Base-by-base conservation (phyloP, 2,329 filamentous ascomycete genomes). In the Paecilomyces sp. region DNA sequence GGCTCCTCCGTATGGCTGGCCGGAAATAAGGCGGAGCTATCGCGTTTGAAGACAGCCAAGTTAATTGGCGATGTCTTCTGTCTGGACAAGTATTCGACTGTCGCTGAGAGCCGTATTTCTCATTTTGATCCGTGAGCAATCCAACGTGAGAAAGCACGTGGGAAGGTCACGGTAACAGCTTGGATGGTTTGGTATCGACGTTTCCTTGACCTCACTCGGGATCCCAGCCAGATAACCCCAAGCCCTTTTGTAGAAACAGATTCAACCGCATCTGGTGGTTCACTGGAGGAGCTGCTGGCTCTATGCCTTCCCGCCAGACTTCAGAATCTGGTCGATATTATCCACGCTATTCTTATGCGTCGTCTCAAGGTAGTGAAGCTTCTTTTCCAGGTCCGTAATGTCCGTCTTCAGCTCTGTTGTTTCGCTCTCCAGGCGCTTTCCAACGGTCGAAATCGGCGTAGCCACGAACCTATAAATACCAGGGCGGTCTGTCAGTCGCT, bases 331-430 rank as follows among this genome's bases (percentile, higher is more conserved):
- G 73, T 96, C 89, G 66, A 97, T 88, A 71, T 96, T 91, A 66
- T 92, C 87, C 67, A 89, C 87, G 76, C 92, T 96, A 71, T 97
- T 99, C 80, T 95, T 92, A 73, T 91, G 89, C 56, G 94, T 97
- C 60, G 91, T 96, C 79, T 97, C 93, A 53, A 97, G 82, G 71
- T 97, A 97, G 67, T 93, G 86, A 68, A 97, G 80, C 75, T 91
- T 92, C 83, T 97, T 96, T 66, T 90, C 87, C 64, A 97, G 78
- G 64, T 88, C 88, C 50, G 89, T 83, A 62, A 96, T 86, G 67
- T 97, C 93, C 30, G 83, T 81, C 68, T 92, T 88, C 63, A 93
- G 78, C 57, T 88, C 86, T 68, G 88, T 85, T 60, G 87, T 87
- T 77, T 97, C 92, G 53, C 81, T 79, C 41, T 87, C 82, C 60